phyloP scores from a whole-genome alignment of 495 filamentous ascomycete species.

The Beverwykella pulmonaria region DNA sequence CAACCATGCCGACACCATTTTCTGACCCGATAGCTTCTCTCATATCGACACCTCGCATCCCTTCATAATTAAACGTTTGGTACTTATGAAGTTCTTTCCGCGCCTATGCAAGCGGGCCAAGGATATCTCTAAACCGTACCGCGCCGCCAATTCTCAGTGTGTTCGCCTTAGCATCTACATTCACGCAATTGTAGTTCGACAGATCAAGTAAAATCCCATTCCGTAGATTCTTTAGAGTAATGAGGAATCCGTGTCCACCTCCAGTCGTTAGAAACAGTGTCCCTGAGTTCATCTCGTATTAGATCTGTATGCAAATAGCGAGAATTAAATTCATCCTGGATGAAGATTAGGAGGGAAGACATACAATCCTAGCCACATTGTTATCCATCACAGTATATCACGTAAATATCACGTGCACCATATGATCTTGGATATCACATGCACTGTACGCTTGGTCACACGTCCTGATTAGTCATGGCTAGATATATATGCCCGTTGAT shows the following conservation, averaged over 20 bases:
- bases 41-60: neutral
- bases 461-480: too few species aligned
- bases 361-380: too few species aligned
- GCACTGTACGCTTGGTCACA: too few species aligned
- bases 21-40: neutral
- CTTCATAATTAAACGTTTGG: too few species aligned
- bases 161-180: slow-evolving; percentile 5
- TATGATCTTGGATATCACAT: too few species aligned
- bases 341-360: too few species aligned
- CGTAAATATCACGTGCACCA: too few species aligned
- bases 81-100: too few species aligned
- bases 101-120: neutral
- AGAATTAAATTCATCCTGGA: too few species aligned
- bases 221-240: neutral
- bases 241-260: slow-evolving; percentile 1
- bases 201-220: neutral
- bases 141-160: neutral
- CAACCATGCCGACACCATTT: slow-evolving; percentile 3
- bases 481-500: too few species aligned
- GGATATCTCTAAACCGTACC: neutral
- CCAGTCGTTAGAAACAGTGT: slow-evolving; percentile 3
- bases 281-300: neutral
- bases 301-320: too few species aligned
- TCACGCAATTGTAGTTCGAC: neutral
- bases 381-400: too few species aligned